phyloP scores from a whole-genome alignment of 2,329 filamentous ascomycete genomes.

The Trichoderma arundinaceum region DNA sequence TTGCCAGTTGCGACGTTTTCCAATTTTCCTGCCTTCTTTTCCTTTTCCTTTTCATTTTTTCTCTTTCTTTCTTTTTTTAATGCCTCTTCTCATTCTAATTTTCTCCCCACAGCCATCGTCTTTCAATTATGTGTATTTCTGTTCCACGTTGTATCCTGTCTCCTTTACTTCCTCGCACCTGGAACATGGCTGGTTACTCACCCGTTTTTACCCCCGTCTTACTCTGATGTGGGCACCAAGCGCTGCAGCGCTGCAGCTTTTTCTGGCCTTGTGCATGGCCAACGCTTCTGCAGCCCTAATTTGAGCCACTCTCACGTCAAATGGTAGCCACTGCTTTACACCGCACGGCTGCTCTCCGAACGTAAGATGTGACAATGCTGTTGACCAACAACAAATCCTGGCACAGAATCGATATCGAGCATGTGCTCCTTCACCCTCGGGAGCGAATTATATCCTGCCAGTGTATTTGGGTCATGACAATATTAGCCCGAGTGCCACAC shows the following conservation, averaged over 20 bases:
- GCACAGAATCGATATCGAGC: neutral
- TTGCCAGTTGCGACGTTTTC: too few species aligned
- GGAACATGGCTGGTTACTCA: neutral
- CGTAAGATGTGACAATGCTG: too few species aligned
- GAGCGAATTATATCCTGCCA: neutral
- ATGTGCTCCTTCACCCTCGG: neutral
- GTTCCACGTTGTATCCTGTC: neutral
- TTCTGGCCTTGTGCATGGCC: neutral
- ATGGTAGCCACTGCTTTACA: neutral
- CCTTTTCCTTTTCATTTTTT: too few species aligned
- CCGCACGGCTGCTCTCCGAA: neutral
- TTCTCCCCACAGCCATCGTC: neutral
- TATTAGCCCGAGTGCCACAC: neutral
- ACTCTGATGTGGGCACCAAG: neutral
- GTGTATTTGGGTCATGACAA: neutral
- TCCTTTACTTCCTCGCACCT: neutral
- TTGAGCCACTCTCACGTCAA: neutral
- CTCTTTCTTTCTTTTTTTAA: too few species aligned
- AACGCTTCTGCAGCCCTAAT: conserved; percentile 11
- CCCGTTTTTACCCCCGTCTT: neutral
- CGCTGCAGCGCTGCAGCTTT: neutral
- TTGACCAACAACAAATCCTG: neutral
- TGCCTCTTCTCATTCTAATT: too few species aligned
- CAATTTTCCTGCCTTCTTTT: too few species aligned
- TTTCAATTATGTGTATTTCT: neutral